Percentiles rank a stretch among this genome's conserved stretches.
These are phyloP conservation scores for Backusella tuberculispora DNA, from an alignment of 192 early-diverging fungal species.

Conservation along the genomic window DNA sequence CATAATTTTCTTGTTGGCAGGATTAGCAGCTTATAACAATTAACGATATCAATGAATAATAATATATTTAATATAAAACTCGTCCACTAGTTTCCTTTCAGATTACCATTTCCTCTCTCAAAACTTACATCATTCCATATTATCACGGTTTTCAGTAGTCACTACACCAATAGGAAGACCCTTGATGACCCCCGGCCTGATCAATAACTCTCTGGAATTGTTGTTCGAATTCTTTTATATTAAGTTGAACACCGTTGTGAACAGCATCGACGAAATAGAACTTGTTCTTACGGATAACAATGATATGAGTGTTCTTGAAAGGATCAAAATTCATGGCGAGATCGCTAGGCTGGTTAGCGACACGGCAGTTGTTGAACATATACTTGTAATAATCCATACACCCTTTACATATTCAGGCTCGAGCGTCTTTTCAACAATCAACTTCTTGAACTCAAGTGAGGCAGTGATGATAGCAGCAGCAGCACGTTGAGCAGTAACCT, in stretches of 20 bases:
- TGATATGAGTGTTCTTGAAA: slow-evolving; percentile 83
- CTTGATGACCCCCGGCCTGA: slow-evolving; percentile 64
- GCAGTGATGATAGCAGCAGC: slow-evolving; percentile 91
- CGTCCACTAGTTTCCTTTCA: not conserved
- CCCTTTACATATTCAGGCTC: no score
- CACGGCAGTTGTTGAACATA: no score
- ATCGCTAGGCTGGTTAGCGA: no score
- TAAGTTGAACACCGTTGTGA: slow-evolving; percentile 79
- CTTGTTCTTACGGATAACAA: slow-evolving; percentile 89
- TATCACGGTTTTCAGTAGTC: slow-evolving; percentile 91
- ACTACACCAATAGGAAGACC: slow-evolving; percentile 83
- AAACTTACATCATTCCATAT: slow-evolving; percentile 79
- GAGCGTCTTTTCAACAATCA: no score
- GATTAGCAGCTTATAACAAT: slow-evolving; percentile 62
- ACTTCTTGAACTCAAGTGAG: slow-evolving; percentile 88
- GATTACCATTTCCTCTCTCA: not conserved
- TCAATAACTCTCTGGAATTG: no score
- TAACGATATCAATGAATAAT: slow-evolving; percentile 54
- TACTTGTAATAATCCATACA: no score
- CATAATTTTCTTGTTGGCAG: slow-evolving; percentile 72
- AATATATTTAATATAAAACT: not conserved
- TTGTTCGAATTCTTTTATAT: no score
- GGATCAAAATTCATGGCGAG: no score
- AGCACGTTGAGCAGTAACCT: slow-evolving; percentile 74
- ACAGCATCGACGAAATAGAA: slow-evolving; percentile 81